These are phyloP conservation scores for Xylogone sp. DNA, from an alignment of 2,329 filamentous ascomycete species.

Conservation along the genomic window DNA sequence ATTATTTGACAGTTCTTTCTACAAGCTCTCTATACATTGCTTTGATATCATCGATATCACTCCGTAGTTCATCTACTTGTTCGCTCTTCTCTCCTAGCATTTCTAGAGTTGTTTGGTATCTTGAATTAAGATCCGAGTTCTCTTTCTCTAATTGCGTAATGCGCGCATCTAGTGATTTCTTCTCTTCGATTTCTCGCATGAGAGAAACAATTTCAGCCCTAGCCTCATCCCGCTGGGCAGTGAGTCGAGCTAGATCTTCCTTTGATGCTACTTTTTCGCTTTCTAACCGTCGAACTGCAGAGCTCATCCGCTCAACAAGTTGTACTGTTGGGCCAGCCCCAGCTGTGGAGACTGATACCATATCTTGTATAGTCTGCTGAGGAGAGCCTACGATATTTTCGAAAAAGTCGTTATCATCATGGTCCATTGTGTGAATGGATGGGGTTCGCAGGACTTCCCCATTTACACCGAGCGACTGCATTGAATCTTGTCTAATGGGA, in stretches of 20 bases:
- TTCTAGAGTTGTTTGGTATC: conserved; percentile 89
- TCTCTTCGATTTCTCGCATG: conserved; percentile 80
- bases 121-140: conserved; percentile 63
- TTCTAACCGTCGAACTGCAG: conserved; percentile 85
- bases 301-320: conserved; percentile 93
- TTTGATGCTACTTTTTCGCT: conserved; percentile 85
- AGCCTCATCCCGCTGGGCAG: conserved; percentile 85
- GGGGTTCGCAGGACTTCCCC: conserved; percentile 18
- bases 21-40: conserved; percentile 93
- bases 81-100: conserved; percentile 98
- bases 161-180: conserved; percentile 54
- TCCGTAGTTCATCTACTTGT: conserved; percentile 82
- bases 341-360: conserved; percentile 84
- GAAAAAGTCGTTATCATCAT: conserved; percentile 42
- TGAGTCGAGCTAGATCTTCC: conserved; percentile 79
- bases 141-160: conserved; percentile 65
- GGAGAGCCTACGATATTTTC: conserved; percentile 59
- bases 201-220: conserved; percentile 85
- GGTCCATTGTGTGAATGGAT: conserved; percentile 28
- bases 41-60: conserved; percentile 90
- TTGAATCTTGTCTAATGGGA: conserved; percentile 27
- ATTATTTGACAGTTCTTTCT: conserved; percentile 71
- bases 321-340: conserved; percentile 91
- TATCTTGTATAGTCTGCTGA: conserved; percentile 72
- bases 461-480: conserved; percentile 16